Conservation (phyloP, 805 yeast species). For the Pichia californica region DNA sequence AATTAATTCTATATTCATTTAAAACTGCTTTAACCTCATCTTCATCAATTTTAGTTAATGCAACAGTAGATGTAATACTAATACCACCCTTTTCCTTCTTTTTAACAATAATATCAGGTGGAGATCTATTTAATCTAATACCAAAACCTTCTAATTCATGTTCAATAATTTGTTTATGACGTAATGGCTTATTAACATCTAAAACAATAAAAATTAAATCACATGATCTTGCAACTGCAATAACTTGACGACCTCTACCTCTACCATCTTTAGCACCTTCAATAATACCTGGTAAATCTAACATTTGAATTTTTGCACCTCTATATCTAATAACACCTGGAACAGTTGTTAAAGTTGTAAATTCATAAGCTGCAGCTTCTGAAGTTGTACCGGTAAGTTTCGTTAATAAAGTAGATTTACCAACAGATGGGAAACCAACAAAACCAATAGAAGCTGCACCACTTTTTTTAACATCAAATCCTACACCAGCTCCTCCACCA, state of each 20-base stretch:
- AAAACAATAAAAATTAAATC: constrained; percentile 86
- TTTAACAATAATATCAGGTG: constrained; percentile 87
- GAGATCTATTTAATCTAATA: constrained; percentile 81
- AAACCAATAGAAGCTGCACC: constrained; percentile 98
- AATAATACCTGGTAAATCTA: constrained; percentile 84
- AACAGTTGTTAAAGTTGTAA: constrained; percentile 94
- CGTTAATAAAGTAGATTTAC: constrained; percentile 77
- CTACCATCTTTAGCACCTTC: constrained; percentile 90
- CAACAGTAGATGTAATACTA: constrained; percentile 88
- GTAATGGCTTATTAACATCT: constrained; percentile 94
- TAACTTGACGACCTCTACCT: constrained; percentile 93
- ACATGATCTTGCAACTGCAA: constrained; percentile 98
- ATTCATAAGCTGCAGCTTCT: constrained; percentile 97
- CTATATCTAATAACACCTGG: constrained; percentile 94
- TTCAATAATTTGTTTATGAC: constrained; percentile 90
- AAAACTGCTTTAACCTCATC: constrained; percentile 95
- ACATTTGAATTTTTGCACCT: constrained; percentile 97
- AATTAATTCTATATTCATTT: constrained; percentile 89
- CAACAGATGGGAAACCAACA: constrained; percentile 97
- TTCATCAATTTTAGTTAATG: constrained; percentile 81
- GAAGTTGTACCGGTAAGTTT: constrained; percentile 93
- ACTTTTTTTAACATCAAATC: constrained; percentile 97
- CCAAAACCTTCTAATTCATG: constrained; percentile 97
- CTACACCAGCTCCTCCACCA: constrained; percentile 90
- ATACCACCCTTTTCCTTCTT: constrained; percentile 96